Base-by-base conservation (phyloP, 345 rosid species). In the Physaria fendleri region DNA sequence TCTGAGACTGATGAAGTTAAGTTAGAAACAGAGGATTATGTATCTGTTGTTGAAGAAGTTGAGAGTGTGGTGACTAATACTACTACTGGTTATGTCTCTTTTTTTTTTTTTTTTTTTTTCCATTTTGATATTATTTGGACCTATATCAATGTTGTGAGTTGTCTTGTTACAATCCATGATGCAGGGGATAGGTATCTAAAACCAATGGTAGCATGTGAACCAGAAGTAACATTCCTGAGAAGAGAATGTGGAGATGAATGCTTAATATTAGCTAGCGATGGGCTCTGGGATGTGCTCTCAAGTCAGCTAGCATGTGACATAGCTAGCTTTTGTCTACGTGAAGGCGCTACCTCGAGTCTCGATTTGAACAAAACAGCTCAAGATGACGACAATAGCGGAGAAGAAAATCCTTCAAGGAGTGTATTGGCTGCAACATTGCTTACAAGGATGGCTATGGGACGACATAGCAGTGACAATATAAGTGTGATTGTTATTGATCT, bases 401-500 rank as follows among this genome's bases (percentile, higher is more conserved):
- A 68, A 24, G 44, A 74, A 20, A 67, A 73, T 71, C 85, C 82
- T 30, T 67, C 88, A 4, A 74, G 78, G 53, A 84, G 81, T 51
- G 74, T 50, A 3, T 64, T 81, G 48, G 90, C 92, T 8, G 88
- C 95, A 18, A 74, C 88, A 3, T 59, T 86, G 68, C 79, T 86
- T 50, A 77, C 97, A 16, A 83, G 84, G 34, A 79, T 86, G 33
- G 97, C 97, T 28, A 57, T 90, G 66, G 92, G 83, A 21, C 71
- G 90, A 17, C 71, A 74, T 70, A 86, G 95, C 48, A 68, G 24
- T 7, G 97, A 84, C 28, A 90, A 90, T 81, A 79, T 86, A 59
- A 86, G 95, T 56, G 88, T 82, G 46, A 73, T 90, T 18, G 92
- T 86, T 29, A 76, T 82, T 55, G 90, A 86, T 73, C 79, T 90